These are phyloP conservation scores for Melanogaster broomeanus DNA, from an alignment of 768 basidiomycete genomes.

Conservation along the genomic window DNA sequence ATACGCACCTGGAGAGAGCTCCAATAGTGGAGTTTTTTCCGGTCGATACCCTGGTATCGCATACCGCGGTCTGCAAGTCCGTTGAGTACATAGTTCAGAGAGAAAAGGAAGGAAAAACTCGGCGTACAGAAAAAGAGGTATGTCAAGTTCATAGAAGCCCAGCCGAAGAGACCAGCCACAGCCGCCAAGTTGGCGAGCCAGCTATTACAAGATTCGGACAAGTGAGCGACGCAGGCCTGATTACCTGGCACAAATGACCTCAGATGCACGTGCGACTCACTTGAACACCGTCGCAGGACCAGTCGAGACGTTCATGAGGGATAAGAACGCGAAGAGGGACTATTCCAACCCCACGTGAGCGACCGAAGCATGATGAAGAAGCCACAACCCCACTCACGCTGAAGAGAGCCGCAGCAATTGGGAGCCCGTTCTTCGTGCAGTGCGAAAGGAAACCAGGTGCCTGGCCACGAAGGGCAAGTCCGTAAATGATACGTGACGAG, in stretches of 20 bases:
- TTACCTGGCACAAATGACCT: too few species aligned
- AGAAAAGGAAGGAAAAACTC: background rate
- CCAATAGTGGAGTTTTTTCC: slow-evolving; percentile 60
- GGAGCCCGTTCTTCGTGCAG: slow-evolving; percentile 50
- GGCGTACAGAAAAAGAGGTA: slow-evolving; percentile 62
- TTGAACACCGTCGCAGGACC: slow-evolving; percentile 42
- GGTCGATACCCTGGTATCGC: slow-evolving; percentile 67
- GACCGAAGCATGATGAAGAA: slow-evolving; percentile 23
- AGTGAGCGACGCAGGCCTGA: too few species aligned
- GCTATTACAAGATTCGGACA: slow-evolving; percentile 22
- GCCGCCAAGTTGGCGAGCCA: slow-evolving; percentile 73
- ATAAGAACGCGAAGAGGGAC: slow-evolving; percentile 43
- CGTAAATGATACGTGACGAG: slow-evolving; percentile 42
- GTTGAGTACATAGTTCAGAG: background rate
- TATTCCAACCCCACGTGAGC: slow-evolving; percentile 12
- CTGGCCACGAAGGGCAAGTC: slow-evolving; percentile 47
- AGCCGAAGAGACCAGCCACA: slow-evolving; percentile 64
- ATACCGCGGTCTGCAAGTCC: slow-evolving; percentile 57
- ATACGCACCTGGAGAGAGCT: slow-evolving; percentile 45
- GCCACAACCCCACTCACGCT: slow-evolving; percentile 3
- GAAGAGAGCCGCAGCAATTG: slow-evolving; percentile 37
- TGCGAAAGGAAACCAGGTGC: slow-evolving; percentile 49
- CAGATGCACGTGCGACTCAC: background rate
- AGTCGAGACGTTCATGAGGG: slow-evolving; percentile 64
- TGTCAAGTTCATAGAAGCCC: slow-evolving; percentile 68